phyloP scores from a whole-genome alignment of 345 rosid species.

The Geranium brycei region DNA sequence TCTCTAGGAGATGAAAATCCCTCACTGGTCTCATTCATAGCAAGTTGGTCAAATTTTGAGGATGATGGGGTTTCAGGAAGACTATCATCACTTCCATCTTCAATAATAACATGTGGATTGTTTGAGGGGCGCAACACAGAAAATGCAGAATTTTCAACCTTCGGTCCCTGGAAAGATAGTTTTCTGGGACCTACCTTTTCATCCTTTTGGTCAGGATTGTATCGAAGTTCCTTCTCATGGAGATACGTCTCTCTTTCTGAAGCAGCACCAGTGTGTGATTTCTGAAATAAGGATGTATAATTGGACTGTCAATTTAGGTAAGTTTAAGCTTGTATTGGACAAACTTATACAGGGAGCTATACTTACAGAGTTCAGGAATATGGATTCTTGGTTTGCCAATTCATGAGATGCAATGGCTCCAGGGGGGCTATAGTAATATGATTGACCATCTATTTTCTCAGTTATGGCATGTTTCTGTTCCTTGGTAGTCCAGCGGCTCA shows the following conservation, averaged over 20 bases:
- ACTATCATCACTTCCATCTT: constrained; percentile 55
- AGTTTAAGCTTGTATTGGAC: constrained; percentile 1
- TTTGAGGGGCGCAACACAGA: constrained; percentile 20
- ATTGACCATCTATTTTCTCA: constrained; percentile 9
- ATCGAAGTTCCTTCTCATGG: constrained; percentile 15
- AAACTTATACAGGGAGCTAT: not conserved
- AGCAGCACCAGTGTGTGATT: constrained; percentile 18
- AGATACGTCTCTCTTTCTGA: constrained; percentile 16
- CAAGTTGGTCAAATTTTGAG: constrained; percentile 27
- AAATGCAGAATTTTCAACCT: constrained; percentile 15
- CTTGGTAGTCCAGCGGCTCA: constrained; percentile 11
- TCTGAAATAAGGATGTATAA: constrained; percentile 20
- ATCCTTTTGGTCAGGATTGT: constrained; percentile 14
- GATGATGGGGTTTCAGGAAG: constrained; percentile 24
- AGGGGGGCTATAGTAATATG: constrained; percentile 13
- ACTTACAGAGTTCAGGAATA: constrained; percentile 29
- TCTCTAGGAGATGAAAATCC: constrained; percentile 23
- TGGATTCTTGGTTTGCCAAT: constrained; percentile 17
- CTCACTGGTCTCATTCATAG: constrained; percentile 26
- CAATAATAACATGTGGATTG: constrained; percentile 29
- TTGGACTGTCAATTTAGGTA: constrained; percentile 9
- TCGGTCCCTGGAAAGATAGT: constrained; percentile 3
- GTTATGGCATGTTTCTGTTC: too few relatives aligned
- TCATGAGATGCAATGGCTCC: constrained; percentile 10
- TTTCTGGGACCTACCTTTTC: constrained; percentile 10